Evolutionary conservation across 331 rosid genomes (phyloP), one percentile per base, ranked within the genome.

Genomic region (Pyracantha coccinea): DNA sequence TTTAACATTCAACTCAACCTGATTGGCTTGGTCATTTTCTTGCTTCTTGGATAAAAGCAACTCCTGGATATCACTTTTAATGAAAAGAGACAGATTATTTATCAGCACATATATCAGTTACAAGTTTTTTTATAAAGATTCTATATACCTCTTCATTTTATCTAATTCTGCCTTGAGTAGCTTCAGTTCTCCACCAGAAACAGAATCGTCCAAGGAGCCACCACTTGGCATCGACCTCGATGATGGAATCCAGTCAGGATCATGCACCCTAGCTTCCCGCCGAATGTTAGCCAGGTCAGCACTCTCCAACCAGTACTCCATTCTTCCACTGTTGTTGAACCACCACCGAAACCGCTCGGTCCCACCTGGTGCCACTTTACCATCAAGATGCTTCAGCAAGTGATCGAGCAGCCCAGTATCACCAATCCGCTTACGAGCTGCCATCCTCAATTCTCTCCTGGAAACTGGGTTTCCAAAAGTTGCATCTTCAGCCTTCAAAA

Each of bases 261-360:
- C 95, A 66, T 75, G 84, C 81, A 90, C 93, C 79, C 96, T 93
- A 52, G 89, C 92, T 16, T 87, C 89, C 79, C 78, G 78, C 57
- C 96, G 91, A 45, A 87, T 66, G 54, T 80, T 63, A 33, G 53
- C 85, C 69, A 92, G 85, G 54, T 89, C 92, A 50, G 91, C 94
- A 74, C 84, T 83, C 89, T 92, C 98, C 85, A 90, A 80, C 96
- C 98, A 92, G 75, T 92, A 92, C 88, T 92, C 96, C 98, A 92
- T 92, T 50, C 81, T 35, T 66, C 98, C 98, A 6, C 78, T 66
- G 66, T 88, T 68, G 85, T 85, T 89, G 83, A 84, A 86, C 90
- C 97, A 90, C 82, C 96, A 82, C 66, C 95, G 80, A 68, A 93
- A 89, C 64, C 95, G 88, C 66, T 89, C 93, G 17, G 73, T 75